Evolutionary conservation across 1,284 basidiomycete genomes (phyloP).

Genomic region (Ceratobasidium sp.): DNA sequence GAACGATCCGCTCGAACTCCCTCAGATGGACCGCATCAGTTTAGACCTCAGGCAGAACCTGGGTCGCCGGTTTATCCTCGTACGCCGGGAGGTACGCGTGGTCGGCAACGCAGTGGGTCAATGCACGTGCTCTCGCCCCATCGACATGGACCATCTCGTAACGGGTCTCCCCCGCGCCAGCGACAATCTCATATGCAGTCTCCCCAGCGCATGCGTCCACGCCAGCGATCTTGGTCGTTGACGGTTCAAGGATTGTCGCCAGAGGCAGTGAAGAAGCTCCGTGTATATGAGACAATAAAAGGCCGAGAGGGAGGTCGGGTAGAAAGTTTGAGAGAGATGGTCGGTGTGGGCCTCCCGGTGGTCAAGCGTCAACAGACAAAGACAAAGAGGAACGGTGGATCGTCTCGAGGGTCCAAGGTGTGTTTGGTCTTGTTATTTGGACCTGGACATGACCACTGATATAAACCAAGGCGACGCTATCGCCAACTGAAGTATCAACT

Average conservation of each 20-base stretch:
- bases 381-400: neutral
- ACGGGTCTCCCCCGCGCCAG: slow-evolving; percentile 9
- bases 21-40: neutral
- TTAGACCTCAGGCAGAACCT: slow-evolving; percentile 15
- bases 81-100: neutral
- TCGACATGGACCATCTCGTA: neutral
- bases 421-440: neutral
- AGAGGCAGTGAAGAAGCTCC: slow-evolving; percentile 38
- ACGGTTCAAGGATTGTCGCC: slow-evolving; percentile 28
- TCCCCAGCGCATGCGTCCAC: slow-evolving; percentile 17
- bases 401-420: neutral
- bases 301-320: neutral
- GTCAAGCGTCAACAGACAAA: neutral
- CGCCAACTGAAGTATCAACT: neutral
- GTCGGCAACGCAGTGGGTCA: slow-evolving; percentile 29
- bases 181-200: slow-evolving; percentile 18
- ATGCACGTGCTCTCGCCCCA: slow-evolving; percentile 30
- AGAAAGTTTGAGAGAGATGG: slow-evolving; percentile 15
- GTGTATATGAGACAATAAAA: slow-evolving; percentile 29
- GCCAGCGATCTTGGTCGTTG: slow-evolving; percentile 27
- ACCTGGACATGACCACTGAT: slow-evolving; percentile 3
- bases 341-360: neutral
- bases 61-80: neutral
- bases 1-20: neutral
- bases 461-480: neutral